These are phyloP conservation scores for Triticum monococcum DNA, from an alignment of 176 grass and related monocot species.

Conservation along the genomic window DNA sequence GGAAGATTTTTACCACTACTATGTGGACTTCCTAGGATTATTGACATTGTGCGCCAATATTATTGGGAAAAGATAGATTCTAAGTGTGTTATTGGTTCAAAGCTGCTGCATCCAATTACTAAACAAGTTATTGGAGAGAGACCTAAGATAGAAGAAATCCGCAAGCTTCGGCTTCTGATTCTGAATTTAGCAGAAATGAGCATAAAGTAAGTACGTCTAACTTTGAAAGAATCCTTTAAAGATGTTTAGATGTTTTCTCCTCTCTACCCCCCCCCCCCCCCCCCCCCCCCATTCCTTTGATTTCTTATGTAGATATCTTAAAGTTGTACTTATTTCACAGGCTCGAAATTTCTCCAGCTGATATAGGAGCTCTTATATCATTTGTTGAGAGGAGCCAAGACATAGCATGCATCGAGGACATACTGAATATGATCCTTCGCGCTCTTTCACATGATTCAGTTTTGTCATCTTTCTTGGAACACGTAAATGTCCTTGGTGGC, in stretches of 20 bases:
- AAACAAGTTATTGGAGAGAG: slow-evolving; percentile 67
- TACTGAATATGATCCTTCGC: slow-evolving; percentile 66
- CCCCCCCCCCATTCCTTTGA: not conserved
- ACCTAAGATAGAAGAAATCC: slow-evolving; percentile 54
- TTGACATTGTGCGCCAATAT: slow-evolving; percentile 65
- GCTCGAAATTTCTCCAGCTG: slow-evolving; percentile 48
- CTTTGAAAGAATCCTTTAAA: not conserved
- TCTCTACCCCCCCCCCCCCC: not conserved
- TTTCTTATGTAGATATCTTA: slow-evolving; percentile 13
- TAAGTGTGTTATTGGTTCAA: slow-evolving; percentile 44
- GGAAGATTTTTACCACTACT: slow-evolving; percentile 50
- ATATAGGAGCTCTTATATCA: slow-evolving; percentile 64
- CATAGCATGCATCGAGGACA: slow-evolving; percentile 73
- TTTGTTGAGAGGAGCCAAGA: slow-evolving; percentile 76
- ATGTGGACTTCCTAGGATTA: slow-evolving; percentile 60
- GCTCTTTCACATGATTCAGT: slow-evolving; percentile 56
- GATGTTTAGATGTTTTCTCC: not conserved
- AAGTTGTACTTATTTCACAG: slow-evolving; percentile 37
- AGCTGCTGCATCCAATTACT: slow-evolving; percentile 54
- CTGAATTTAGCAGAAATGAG: slow-evolving; percentile 79
- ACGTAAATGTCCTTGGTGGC: slow-evolving; percentile 62
- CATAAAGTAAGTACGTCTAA: slow-evolving; percentile 45
- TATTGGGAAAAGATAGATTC: slow-evolving; percentile 58
- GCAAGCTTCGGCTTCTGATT: slow-evolving; percentile 68
- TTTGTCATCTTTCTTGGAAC: slow-evolving; percentile 59